Base-by-base conservation (phyloP, 2,329 filamentous ascomycete genomes). In the Hortaea werneckii region DNA sequence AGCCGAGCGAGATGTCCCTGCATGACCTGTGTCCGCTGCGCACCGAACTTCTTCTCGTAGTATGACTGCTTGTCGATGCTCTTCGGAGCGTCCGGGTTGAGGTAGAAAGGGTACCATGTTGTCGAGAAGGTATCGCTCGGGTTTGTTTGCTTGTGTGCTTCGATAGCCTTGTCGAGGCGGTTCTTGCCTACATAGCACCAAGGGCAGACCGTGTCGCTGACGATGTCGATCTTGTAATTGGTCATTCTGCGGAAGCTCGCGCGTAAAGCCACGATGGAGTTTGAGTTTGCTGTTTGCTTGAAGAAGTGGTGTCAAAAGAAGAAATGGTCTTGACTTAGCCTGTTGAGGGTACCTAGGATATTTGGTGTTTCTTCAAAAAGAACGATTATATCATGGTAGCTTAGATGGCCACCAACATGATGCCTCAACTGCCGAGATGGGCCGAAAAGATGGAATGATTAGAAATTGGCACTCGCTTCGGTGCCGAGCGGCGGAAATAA, bases 191-290 rank as follows among this genome's bases (percentile, higher is more conserved):
- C 72, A 64, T 88, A 92, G 73, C 87, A 74, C 43, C 71, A 78
- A 54, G 86, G 84, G 62, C 87, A 94, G 55, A 92, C 77, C 2
- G 80, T 85, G 67, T 94, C 88, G n/a, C 78, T 86, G 48, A 88
- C 79, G 60, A 87, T 78, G 48, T 82, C 79, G 65, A 94, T 84
- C 50, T 79, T 77, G 70, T 89, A 85, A 57, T 80, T 78, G 13
- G 82, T 79, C 85, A 89, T 88, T 49, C 49, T 71, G 39, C 45
- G 42, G 11, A 52, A 37, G 4, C 41, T 45, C 8, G 47, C 28
- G n/a, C 50, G 44, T 28, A 52, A 29, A 47, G 50, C 50, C 47
- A 50, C 43, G 28, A 29, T 20, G 20, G 20, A 20, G 20, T 20
- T 20, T 20, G 20, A 20, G 20, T 20, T 20, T 20, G 20, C 20